Base-by-base conservation (phyloP, 2,329 filamentous ascomycete genomes). In the Colletotrichum coccodes region DNA sequence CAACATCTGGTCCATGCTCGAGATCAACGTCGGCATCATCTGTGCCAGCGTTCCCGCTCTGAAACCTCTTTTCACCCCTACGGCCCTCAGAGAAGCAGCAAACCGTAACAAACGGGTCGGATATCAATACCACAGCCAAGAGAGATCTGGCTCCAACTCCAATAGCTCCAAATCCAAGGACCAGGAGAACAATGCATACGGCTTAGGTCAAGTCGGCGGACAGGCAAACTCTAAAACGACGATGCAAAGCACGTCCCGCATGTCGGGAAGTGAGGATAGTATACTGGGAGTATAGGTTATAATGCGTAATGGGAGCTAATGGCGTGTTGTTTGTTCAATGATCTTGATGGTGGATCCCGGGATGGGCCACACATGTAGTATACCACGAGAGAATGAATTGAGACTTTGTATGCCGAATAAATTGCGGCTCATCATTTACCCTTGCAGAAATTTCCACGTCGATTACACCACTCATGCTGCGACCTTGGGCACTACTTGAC, bases 21-120 rank as follows among this genome's bases (percentile, higher is more conserved):
- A 87, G 70, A 77, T 86, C 67, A 86, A 84, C 63, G 76, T 82
- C 6, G 84, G 81, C n/a, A 83, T 87, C 42, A 74, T 83, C 34
- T 87, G 85, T 70, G 83, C 84, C 23, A 84, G 80, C 8, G 78
- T 85, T 0, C 84, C 85, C 0, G 84, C 85, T 0, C 77, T 87
- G 6, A 86, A 86, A 64, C 85, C 85, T 0, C 72, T 86, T 4
- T 82, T 84, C 68, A 79, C 79, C 16, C 79, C 79, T 14, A 28
- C 26, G 28, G 57, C 62, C 12, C 42, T 66, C 7, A 34, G 63
- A 11, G 62, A 70, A 23, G 67, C 64, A 3, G 26, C 64, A 12
- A 50, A 23, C 3, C 40, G 53, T 14, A 64, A 56, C 16, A 58
- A 58, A 28, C 38, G 16, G 3, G 14, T n/a, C 0, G 60, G 46